phyloP scores from a whole-genome alignment of 495 filamentous ascomycete species.

The Xylaria acuta region DNA sequence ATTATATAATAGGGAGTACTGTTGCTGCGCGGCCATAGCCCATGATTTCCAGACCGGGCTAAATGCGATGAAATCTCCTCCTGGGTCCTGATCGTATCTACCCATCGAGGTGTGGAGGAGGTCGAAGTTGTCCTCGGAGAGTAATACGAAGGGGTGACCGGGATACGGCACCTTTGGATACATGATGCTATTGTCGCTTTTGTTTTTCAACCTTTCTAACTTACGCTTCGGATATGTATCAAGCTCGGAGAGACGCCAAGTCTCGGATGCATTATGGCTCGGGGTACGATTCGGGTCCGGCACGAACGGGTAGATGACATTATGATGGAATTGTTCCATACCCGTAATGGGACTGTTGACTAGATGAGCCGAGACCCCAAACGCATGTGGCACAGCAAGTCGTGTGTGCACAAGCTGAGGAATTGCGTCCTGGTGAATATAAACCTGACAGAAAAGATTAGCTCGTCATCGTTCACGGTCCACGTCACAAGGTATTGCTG shows the following conservation, averaged over 20 bases:
- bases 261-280: conserved; percentile 32
- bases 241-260: conserved; percentile 37
- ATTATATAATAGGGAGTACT: conserved; percentile 62
- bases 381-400: conserved; percentile 52
- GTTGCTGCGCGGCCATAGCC: conserved; percentile 60
- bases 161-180: conserved; percentile 41
- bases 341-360: conserved; percentile 55
- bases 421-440: conserved; percentile 60
- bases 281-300: conserved; percentile 41
- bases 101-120: conserved; percentile 53
- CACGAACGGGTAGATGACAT: conserved; percentile 55
- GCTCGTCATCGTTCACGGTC: neutral
- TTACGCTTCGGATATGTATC: conserved; percentile 32
- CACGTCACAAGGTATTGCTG: neutral
- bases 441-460: conserved; percentile 42
- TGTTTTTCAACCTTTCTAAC: conserved; percentile 17
- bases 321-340: conserved; percentile 57
- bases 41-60: conserved; percentile 51
- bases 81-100: conserved; percentile 38
- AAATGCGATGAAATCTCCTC: conserved; percentile 36
- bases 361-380: conserved; percentile 59
- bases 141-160: conserved; percentile 54
- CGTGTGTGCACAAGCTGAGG: conserved; percentile 60
- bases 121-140: conserved; percentile 45
- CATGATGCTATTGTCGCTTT: conserved; percentile 35